Base-by-base conservation (phyloP, 345 rosid genomes). In the Crucihimalaya himalaica region DNA sequence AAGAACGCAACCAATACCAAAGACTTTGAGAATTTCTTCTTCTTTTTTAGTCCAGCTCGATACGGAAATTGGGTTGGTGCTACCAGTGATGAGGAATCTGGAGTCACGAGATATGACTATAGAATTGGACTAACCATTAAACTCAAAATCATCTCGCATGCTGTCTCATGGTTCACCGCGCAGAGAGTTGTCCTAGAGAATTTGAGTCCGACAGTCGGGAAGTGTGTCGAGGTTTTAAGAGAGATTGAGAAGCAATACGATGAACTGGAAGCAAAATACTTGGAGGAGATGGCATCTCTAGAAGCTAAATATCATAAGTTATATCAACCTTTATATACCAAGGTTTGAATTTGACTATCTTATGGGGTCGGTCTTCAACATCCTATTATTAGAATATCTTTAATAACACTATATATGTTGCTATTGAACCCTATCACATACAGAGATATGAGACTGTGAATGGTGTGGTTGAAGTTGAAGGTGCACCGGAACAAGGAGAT, bases 361-460 rank as follows among this genome's bases (percentile, higher is more conserved):
- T 39, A 4, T 37, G 31, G 32, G n/a, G n/a, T n/a, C n/a, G n/a
- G n/a, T 43, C 77, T 31, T 45, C 31, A 29, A 27, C 23, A 28
- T 42, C 40, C 15, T 55, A 4, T 35, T 23, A 23, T 25, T 67
- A 18, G 61, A 67, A 3, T 37, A 19, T 20, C 43, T 48, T 31
- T n/a, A n/a, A n/a, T n/a, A n/a, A n/a, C n/a, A n/a, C n/a, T n/a
- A n/a, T n/a, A n/a, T n/a, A n/a, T n/a, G n/a, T n/a, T n/a, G n/a
- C n/a, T n/a, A n/a, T n/a, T n/a, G n/a, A n/a, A n/a, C 12, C 35
- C 6, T n/a, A 20, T 48, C 48, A 39, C 31, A 4, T 81, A 67
- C 84, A 96, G 98, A 78, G 99, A n/a, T 90, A 79, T 56, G 90
- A 90, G n/a, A 90, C 92, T 43, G 98, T 96, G 70, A 96, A 82